A percentile compares a stretch with the other conserved stretches of the same genome.
Evolutionary conservation across 177 flowering plant genomes (phyloP).

Genomic region (Vitis hybrid): DNA sequence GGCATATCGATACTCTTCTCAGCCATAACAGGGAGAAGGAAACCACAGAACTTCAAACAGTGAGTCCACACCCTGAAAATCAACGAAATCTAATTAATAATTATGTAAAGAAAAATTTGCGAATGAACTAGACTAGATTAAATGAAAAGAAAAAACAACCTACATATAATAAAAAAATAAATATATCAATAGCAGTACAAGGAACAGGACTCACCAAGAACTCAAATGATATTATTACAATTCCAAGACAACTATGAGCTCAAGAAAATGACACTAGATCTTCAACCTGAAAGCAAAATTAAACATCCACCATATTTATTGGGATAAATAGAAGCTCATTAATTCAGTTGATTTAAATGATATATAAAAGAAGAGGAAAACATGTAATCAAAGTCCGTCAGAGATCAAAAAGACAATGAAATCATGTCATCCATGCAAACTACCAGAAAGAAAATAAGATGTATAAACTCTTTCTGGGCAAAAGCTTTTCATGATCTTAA

Average conservation of each 20-base stretch:
- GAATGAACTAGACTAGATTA: neutral
- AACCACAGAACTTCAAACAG: neutral
- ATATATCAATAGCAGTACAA: constrained; percentile 1
- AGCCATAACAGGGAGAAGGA: constrained; percentile 27
- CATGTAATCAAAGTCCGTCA: neutral
- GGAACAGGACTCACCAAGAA: constrained; percentile 1
- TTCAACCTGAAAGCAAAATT: neutral
- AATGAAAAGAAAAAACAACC: neutral
- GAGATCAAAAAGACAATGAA: neutral
- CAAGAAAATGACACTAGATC: neutral
- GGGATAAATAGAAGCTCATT: neutral
- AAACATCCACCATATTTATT: neutral
- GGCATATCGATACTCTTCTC: constrained; percentile 28
- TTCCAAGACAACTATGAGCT: neutral
- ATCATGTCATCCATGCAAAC: neutral
- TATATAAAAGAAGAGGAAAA: neutral
- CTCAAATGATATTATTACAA: neutral
- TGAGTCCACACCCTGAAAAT: constrained; percentile 5
- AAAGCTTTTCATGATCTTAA: too few relatives aligned
- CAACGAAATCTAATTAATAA: neutral
- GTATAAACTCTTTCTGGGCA: neutral
- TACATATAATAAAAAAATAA: neutral
- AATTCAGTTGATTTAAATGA: neutral
- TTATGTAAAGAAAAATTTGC: neutral
- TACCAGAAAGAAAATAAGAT: neutral